Evolutionary conservation across 139 green algal genomes (phyloP), one percentile per base, ranked within the genome.

Genomic region (Dunaliella primolecta): DNA sequence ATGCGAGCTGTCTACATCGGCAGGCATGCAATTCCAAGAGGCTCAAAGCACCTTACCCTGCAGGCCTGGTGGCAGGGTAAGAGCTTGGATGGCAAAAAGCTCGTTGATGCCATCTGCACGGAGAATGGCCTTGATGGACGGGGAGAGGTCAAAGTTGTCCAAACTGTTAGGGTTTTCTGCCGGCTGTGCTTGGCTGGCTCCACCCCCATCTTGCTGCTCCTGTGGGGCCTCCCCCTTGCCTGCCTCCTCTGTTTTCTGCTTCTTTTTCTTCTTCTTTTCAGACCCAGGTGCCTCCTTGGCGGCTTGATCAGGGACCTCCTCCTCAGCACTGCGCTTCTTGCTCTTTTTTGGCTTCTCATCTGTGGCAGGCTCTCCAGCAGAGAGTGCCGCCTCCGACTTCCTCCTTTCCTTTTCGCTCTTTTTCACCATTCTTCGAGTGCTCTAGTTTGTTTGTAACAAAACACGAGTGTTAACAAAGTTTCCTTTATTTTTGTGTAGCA

Each of bases 71-170:
- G 93, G 81, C 1, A 99, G 92, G 35, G 93, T 97, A 76, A 96
- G 86, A 1, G 95, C 95, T 84, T 99, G 97, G 86, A 99, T 99
- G 57, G 93, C 84, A 87, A 99, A 99, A 36, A 99, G 93, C 1
- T 90, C 46, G 83, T 96, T 84, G 82, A 99, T 98, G 36, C 94
- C 94, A 88, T 86, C 56, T 33, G 81, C 81, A 64, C 88, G 80
- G 82, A 99, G 89, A 83, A 94, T 88, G 1, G 80, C 84, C 86
- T 97, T 97, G 56, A 98, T 87, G 15, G 81, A 80, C 15, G 87
- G 85, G 34, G 80, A 91, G 3, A 98, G 89, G 24, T 83, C 80
- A 81, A 98, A 98, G 83, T 96, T 96, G 88, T 97, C 93, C 15
- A 98, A 15, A 15, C 46, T 64, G 46, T 64, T 64, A 25, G 46